Evolutionary conservation across 1,284 basidiomycete species (phyloP), one percentile per base, ranked within the genome.

Genomic region (Papiliotrema nemorosa): DNA sequence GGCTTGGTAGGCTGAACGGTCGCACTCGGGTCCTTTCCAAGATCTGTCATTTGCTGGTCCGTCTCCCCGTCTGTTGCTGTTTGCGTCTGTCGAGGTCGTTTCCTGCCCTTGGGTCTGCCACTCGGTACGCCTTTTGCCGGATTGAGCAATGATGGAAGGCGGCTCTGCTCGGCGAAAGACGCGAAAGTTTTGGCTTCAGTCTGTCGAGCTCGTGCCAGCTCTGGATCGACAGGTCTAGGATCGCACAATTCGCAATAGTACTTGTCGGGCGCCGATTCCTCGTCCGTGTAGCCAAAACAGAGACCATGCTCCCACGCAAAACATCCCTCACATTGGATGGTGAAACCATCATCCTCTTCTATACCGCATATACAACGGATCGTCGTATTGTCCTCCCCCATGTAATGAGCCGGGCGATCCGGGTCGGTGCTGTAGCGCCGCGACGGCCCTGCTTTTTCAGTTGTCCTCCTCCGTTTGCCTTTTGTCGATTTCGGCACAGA

Each of bases 321-420:
- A 71, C 93, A 97, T 47, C 80, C 76, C 70, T 96, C 93, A 74
- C 92, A 97, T 24, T 88, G 89, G 52, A 96, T 90, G 16, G 86
- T 88, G 75, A 90, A 92, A 16, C 91, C 91, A 69, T 93, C 90
- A 75, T 93, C 92, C 62, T 85, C 81, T 9, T 60, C 63, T 35
- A 73, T 64, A 3, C 65, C 66, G 49, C 75, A 76, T 49, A 76
- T 75, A 52, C 75, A 76, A 25, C 75, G 66, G 45, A 75, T 75
- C 12, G 66, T 47, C 13, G 66, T 63, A 48, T 75, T 74, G 52
- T 75, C 69, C 40, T 69, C 67, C 21, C 73, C 70, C 54, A 76
- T 64, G 53, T 60, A 74, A 55, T 74, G 70, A 14, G 64, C 50
- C 5, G 67, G 60, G 6, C 54, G 53, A 2, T 58, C 49, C 47